Base-by-base conservation (phyloP, 2,329 filamentous ascomycete species). In the Hypoxylon sp. region DNA sequence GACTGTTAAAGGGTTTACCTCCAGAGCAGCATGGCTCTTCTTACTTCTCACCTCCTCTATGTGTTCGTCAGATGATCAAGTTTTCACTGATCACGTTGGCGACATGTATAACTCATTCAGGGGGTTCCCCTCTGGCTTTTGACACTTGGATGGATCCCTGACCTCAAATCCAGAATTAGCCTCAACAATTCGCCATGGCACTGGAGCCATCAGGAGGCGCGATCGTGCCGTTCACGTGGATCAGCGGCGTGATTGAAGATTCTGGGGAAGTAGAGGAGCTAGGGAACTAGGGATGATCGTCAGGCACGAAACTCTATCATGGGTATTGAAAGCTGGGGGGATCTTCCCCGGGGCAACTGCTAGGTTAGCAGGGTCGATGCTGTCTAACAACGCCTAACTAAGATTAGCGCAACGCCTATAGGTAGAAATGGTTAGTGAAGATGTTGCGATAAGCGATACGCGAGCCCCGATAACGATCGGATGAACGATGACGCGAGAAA, bases 241-340 rank as follows among this genome's bases (percentile, higher is more conserved):
- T 52, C 46, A 47, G 35, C 35, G 42, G 50, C 26, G 44, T 51
- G 26, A 39, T 35, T 39, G 50, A 63, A 53, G 55, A 58, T 65
- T 58, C 47, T 52, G 58, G 58, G 58, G 68, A 68, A 60, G 24
- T 55, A 55, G 44, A 19, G 60, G 65, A 68, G 55, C 35, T 57
- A 55, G 50, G 19, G 65, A 68, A 59, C 24, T 55, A 55, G 50
- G 26, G 61, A 63, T 55, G 68, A 72, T 73, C 66, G 44, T 54
- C 70, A 72, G 72, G 70, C 56, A 70, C 66, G 10, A 58, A 56
- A 63, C 35, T 60, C 33, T 53, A 39, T 19, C 24, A 47, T 50
- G 62, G 55, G 35, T 39, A 58, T n/a, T 24, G 29, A 51, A 55
- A 39, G 22, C 22, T 58, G 55, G 56, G 56, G 56, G 59, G 44